These are phyloP conservation scores for Pseudoneurospora amorphoporcata DNA, from an alignment of 495 filamentous ascomycete genomes.

Conservation along the genomic window DNA sequence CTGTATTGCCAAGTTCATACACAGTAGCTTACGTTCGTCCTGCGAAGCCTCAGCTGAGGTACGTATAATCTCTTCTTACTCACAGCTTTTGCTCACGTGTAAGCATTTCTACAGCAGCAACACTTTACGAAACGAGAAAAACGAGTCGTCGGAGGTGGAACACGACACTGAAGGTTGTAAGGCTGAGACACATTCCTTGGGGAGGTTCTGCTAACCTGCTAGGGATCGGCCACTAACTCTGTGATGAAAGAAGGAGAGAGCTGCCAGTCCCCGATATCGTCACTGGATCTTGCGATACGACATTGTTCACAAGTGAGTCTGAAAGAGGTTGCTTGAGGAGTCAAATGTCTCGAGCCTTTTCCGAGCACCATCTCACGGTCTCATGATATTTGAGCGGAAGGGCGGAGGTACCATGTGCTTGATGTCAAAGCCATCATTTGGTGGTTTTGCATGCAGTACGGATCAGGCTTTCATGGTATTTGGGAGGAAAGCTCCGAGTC, in stretches of 20 bases:
- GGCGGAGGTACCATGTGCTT: not conserved
- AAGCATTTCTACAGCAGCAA: not conserved
- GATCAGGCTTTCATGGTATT: not conserved
- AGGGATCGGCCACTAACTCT: not conserved
- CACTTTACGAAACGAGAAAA: not conserved
- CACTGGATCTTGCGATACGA: not conserved
- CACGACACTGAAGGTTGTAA: not conserved
- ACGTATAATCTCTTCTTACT: not conserved
- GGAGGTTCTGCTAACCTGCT: not conserved
- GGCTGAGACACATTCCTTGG: not conserved
- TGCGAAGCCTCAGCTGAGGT: not conserved
- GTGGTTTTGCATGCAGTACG: not conserved
- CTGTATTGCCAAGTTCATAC: not conserved
- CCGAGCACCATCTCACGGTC: not conserved
- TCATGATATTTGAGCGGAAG: not conserved
- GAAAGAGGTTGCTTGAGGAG: not conserved
- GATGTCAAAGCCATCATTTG: not conserved
- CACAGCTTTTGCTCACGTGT: not conserved
- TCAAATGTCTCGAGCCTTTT: not conserved
- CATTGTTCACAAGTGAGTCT: not conserved
- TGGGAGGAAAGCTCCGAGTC: not conserved
- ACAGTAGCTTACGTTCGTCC: not conserved
- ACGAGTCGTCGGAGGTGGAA: not conserved
- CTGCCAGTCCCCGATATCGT: not conserved
- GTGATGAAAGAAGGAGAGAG: not conserved